These are phyloP conservation scores for Aulographum hederae DNA, from an alignment of 2,329 filamentous ascomycete genomes.

Conservation along the genomic window DNA sequence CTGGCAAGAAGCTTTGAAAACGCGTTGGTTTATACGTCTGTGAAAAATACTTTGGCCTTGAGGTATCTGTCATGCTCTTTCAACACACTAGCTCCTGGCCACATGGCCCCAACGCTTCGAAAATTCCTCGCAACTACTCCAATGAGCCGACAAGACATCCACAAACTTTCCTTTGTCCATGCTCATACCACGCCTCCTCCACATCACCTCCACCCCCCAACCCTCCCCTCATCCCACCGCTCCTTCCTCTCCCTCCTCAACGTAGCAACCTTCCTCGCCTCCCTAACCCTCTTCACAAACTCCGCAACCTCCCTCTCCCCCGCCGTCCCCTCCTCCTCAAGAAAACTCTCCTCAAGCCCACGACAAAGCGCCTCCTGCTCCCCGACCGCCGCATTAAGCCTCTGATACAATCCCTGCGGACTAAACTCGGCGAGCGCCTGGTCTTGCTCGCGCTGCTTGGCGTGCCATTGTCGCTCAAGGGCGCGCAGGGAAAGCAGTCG, in stretches of 20 bases:
- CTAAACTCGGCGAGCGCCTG: slow-evolving; percentile 67
- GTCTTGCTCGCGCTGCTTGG: slow-evolving; percentile 82
- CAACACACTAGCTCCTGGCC: no score
- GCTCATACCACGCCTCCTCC: no score
- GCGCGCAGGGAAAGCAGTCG: slow-evolving; percentile 69
- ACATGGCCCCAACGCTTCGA: no score
- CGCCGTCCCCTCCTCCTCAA: slow-evolving; percentile 38
- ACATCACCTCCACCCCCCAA: slow-evolving; percentile 74
- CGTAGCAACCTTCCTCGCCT: slow-evolving; percentile 62
- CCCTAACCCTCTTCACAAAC: slow-evolving; percentile 67
- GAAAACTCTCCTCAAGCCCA: slow-evolving; percentile 82
- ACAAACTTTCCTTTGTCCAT: no score
- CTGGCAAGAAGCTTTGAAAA: no score
- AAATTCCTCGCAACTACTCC: no score
- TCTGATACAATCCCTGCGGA: slow-evolving; percentile 70
- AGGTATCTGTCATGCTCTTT: no score
- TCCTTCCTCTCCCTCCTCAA: slow-evolving; percentile 72
- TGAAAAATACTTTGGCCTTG: no score
- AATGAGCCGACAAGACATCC: no score
- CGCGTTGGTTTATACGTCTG: no score
- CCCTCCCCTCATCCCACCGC: slow-evolving; percentile 87
- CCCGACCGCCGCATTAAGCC: slow-evolving; percentile 53
- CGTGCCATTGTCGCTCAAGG: slow-evolving; percentile 79
- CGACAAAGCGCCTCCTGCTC: slow-evolving; percentile 71
- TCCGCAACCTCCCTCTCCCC: slow-evolving; percentile 67